Percentiles rank a stretch among this genome's conserved stretches.
phyloP scores from a whole-genome alignment of 495 filamentous ascomycete genomes.

The Trichoderma asperelloides region DNA sequence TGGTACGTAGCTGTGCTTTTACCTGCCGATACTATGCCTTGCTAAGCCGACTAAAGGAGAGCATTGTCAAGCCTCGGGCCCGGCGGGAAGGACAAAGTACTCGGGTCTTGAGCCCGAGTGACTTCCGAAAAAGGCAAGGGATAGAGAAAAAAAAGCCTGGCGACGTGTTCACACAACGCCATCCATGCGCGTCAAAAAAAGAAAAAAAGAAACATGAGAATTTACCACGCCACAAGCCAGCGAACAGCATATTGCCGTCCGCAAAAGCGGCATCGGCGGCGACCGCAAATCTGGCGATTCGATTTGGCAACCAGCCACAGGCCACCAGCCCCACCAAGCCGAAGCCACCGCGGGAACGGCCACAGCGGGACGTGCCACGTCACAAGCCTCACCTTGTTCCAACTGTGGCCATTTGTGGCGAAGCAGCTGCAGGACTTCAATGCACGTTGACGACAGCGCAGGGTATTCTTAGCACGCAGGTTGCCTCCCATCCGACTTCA shows the following conservation, averaged over 20 bases:
- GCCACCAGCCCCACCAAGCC: neutral
- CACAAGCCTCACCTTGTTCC: constrained; percentile 2
- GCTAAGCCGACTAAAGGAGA: neutral
- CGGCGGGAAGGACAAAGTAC: too few species aligned
- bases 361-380: constrained; percentile 1
- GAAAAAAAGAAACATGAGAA: neutral
- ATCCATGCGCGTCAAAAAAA: neutral
- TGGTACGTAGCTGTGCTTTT: neutral
- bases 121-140: too few species aligned
- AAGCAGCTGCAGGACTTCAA: neutral
- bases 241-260: neutral
- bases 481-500: neutral
- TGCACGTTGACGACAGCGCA: neutral
- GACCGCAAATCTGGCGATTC: neutral
- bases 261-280: neutral
- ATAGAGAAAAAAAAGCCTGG: too few species aligned
- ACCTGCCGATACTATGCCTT: neutral
- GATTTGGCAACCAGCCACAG: neutral
- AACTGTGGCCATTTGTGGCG: constrained; percentile 1
- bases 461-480: neutral
- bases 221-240: neutral
- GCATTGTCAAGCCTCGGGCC: neutral
- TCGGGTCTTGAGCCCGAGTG: neutral
- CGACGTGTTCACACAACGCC: neutral
- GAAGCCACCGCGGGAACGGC: neutral